Conservation (phyloP, 2,329 filamentous ascomycete genomes). For the Paecilomyces sp. region DNA sequence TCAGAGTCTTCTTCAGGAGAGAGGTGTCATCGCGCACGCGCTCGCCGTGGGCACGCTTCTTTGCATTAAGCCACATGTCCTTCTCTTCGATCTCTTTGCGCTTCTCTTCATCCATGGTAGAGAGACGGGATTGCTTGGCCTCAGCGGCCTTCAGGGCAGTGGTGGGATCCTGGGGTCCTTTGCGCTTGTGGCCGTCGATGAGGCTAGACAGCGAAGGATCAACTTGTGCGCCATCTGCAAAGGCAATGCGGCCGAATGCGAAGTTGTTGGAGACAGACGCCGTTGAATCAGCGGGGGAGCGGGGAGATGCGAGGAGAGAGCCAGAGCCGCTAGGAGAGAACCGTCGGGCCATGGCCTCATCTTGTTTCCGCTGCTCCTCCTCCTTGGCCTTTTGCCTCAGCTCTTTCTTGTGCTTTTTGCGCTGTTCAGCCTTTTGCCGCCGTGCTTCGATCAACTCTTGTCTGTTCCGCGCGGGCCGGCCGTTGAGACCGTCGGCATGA, state of each 20-base stretch:
- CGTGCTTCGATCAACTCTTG: conserved; percentile 89
- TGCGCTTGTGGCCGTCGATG: conserved; percentile 64
- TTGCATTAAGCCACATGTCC: conserved; percentile 86
- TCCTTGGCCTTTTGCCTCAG: conserved; percentile 68
- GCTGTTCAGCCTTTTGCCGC: conserved; percentile 76
- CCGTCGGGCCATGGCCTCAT: conserved; percentile 49
- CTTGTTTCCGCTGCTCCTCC: conserved; percentile 62
- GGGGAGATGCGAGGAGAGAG: conserved; percentile 49
- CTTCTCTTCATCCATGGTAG: conserved; percentile 69
- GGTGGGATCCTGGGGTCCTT: conserved; percentile 76
- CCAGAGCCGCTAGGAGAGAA: conserved; percentile 52
- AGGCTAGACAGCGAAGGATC: conserved; percentile 61
- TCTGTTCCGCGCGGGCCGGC: conserved; percentile 73
- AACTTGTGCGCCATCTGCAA: conserved; percentile 74
- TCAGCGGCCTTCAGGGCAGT: conserved; percentile 80
- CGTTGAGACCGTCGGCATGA: conserved; percentile 79
- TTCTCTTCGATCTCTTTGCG: conserved; percentile 85
- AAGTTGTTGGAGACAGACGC: conserved; percentile 56
- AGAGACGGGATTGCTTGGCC: conserved; percentile 75
- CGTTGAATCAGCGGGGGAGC: conserved; percentile 40
- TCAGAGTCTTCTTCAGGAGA: conserved; percentile 86
- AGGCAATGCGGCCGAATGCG: conserved; percentile 85
- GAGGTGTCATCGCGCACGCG: conserved; percentile 80
- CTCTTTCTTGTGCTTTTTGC: conserved; percentile 84
- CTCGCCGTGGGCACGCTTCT: conserved; percentile 82